A percentile compares a stretch with the other conserved stretches of the same genome.
Conservation (phyloP, 2,329 filamentous ascomycete species). For the Cadophora sp. region DNA sequence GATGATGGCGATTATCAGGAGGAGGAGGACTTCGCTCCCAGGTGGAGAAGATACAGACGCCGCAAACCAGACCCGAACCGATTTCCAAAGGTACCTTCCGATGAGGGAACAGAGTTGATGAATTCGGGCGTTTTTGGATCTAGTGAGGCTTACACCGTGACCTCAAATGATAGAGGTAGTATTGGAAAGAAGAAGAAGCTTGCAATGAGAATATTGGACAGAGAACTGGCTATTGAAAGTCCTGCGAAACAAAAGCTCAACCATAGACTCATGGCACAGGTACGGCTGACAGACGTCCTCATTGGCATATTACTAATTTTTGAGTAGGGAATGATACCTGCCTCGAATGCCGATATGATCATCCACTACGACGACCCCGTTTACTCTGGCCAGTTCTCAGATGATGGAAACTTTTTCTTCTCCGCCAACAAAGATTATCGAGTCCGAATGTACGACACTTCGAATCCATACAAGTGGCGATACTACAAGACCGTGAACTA, state of each 20-base stretch:
- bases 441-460: conserved; percentile 97
- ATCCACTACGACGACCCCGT: conserved; percentile 86
- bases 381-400: conserved; percentile 95
- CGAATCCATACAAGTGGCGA: conserved; percentile 92
- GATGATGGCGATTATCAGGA: conserved; percentile 24
- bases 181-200: conserved; percentile 59
- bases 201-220: conserved; percentile 75
- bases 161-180: conserved; percentile 53
- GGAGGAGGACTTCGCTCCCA: conserved; percentile 39
- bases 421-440: conserved; percentile 90
- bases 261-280: conserved; percentile 71
- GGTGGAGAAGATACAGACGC: conserved; percentile 54
- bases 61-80: conserved; percentile 57
- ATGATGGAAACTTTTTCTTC: conserved; percentile 98
- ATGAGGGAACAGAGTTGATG: conserved; percentile 80
- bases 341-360: conserved; percentile 80
- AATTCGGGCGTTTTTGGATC: conserved; percentile 79
- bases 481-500: conserved; percentile 92
- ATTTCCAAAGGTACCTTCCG: conserved; percentile 86
- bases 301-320: background rate
- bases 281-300: conserved; percentile 44
- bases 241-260: conserved; percentile 66
- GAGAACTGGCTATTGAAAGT: conserved; percentile 78
- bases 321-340: conserved; percentile 76
- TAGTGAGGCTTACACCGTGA: conserved; percentile 61